phyloP scores from a whole-genome alignment of 2,329 filamentous ascomycete genomes.

The Xylaria sp. region DNA sequence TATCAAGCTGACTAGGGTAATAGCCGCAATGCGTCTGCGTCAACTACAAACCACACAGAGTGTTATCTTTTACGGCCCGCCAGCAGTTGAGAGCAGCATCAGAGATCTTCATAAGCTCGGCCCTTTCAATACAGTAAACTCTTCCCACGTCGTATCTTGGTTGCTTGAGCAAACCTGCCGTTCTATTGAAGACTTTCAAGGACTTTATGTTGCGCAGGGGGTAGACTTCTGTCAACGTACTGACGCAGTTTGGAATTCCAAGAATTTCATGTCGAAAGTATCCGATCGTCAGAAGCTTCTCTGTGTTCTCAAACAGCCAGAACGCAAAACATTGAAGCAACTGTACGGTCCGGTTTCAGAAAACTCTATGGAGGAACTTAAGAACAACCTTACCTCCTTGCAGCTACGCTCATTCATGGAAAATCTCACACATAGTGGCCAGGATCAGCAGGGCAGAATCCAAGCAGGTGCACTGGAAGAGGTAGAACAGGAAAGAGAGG shows the following conservation, averaged over 20 bases:
- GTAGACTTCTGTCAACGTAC: slow-evolving; percentile 68
- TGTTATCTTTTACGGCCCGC: slow-evolving; percentile 67
- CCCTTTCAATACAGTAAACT: slow-evolving; percentile 51
- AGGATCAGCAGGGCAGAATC: slow-evolving; percentile 51
- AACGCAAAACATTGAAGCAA: slow-evolving; percentile 67
- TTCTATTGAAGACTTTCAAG: slow-evolving; percentile 67
- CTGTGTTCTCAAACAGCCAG: slow-evolving; percentile 58
- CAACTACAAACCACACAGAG: slow-evolving; percentile 67
- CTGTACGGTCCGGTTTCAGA: slow-evolving; percentile 59
- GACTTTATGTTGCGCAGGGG: slow-evolving; percentile 70
- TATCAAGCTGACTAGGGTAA: slow-evolving; percentile 10
- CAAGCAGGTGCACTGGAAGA: slow-evolving; percentile 67
- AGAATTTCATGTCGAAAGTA: slow-evolving; percentile 52
- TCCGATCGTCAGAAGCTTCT: slow-evolving; percentile 51
- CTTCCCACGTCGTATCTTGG: slow-evolving; percentile 65
- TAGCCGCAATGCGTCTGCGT: slow-evolving; percentile 73
- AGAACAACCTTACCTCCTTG: not conserved
- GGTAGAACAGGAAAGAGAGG: slow-evolving; percentile 69
- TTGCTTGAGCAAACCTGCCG: slow-evolving; percentile 72
- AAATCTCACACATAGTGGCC: slow-evolving; percentile 18
- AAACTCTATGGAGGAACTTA: too few species aligned
- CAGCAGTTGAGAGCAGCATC: slow-evolving; percentile 72
- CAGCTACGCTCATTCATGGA: slow-evolving; percentile 22
- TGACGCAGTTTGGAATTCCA: slow-evolving; percentile 59
- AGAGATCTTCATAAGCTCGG: slow-evolving; percentile 55